Evolutionary conservation across 768 basidiomycete genomes (phyloP).

Genomic region (Pleurotus giganteus): DNA sequence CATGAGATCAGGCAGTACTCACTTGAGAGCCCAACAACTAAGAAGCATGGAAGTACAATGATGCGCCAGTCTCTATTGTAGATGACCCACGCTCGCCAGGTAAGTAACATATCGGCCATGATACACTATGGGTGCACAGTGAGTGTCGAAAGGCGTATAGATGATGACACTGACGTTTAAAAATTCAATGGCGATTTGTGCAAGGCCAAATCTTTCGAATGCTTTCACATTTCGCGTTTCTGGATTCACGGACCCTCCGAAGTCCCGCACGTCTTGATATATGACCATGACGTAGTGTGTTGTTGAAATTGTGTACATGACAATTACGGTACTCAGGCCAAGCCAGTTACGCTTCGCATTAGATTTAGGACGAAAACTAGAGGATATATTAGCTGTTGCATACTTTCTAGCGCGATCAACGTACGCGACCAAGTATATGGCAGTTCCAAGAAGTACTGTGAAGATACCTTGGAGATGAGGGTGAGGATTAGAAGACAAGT

Average conservation of each 20-base stretch:
- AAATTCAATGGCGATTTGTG: neutral
- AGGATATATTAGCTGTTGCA: neutral
- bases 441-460: conserved; percentile 1
- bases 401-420: neutral
- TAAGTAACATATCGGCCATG: neutral
- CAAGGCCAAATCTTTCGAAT: neutral
- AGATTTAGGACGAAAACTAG: neutral
- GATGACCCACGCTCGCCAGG: neutral
- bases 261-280: neutral
- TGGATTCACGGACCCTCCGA: neutral
- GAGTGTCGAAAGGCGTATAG: neutral
- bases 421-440: conserved; percentile 4
- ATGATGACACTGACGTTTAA: neutral
- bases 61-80: neutral
- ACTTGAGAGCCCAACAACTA: neutral
- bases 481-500: neutral
- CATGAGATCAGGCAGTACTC: too few relatives aligned
- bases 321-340: neutral
- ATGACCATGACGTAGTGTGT: neutral
- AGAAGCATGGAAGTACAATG: neutral
- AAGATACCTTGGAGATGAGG: neutral
- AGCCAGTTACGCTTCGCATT: neutral
- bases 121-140: neutral
- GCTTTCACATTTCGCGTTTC: neutral
- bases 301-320: neutral